These are phyloP conservation scores for Phyllosticta citriasiana DNA, from an alignment of 2,329 filamentous ascomycete genomes.

Conservation along the genomic window DNA sequence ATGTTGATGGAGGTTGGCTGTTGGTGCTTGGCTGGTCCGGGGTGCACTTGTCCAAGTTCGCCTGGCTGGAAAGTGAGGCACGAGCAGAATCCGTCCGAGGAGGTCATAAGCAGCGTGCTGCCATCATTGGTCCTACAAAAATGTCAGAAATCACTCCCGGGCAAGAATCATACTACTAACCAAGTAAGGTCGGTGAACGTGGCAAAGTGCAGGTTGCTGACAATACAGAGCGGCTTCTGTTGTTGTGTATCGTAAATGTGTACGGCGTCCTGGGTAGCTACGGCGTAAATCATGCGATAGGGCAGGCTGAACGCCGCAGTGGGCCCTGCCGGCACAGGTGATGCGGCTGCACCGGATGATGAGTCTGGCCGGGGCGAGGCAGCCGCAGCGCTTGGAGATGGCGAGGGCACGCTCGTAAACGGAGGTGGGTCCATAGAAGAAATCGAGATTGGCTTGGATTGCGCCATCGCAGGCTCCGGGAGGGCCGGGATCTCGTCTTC, in stretches of 20 bases:
- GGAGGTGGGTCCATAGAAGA: constrained; percentile 79
- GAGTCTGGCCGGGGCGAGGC: constrained; percentile 46
- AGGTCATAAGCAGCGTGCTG: constrained; percentile 80
- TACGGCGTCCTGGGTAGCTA: constrained; percentile 92
- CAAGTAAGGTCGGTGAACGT: constrained; percentile 95
- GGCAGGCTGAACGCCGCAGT: constrained; percentile 68
- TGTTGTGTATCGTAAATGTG: constrained; percentile 96
- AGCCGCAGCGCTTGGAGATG: constrained; percentile 40
- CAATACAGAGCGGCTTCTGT: constrained; percentile 81
- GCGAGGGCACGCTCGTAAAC: constrained; percentile 45
- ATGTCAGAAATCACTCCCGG: constrained; percentile 18
- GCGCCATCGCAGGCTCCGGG: constrained; percentile 63
- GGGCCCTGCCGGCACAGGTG: constrained; percentile 41
- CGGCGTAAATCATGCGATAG: constrained; percentile 92
- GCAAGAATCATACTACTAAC: constrained; percentile 44
- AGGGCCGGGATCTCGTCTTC: constrained; percentile 77
- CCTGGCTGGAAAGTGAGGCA: constrained; percentile 73
- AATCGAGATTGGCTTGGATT: constrained; percentile 46
- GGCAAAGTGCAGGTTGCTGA: constrained; percentile 94
- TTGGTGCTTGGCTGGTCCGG: constrained; percentile 46
- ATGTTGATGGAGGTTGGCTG: constrained; percentile 33
- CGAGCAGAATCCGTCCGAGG: constrained; percentile 95
- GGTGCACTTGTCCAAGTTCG: constrained; percentile 76
- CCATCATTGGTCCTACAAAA: constrained; percentile 61
- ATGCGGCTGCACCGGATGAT: constrained; percentile 40